A percentile compares a stretch with the other conserved stretches of the same genome.
phyloP scores from a whole-genome alignment of 2,329 filamentous ascomycete genomes.

The Blastomyces gilchristii region DNA sequence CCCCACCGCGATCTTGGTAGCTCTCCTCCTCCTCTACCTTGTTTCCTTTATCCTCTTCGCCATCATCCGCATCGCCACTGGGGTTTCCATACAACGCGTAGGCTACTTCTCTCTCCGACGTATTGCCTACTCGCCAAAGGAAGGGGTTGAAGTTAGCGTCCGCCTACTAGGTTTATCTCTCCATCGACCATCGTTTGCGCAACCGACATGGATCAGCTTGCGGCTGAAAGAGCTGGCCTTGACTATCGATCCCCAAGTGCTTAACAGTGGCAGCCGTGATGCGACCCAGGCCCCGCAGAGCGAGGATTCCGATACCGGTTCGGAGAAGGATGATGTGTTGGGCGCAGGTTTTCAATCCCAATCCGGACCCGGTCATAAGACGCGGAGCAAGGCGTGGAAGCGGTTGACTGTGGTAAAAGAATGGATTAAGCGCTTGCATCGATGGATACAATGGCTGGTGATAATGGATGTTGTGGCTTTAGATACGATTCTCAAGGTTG shows the following conservation, averaged over 20 bases:
- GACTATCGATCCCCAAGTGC: conserved; percentile 63
- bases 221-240: conserved; percentile 77
- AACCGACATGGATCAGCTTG: conserved; percentile 92
- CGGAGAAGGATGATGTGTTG: conserved; percentile 8
- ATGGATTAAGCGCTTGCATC: conserved; percentile 72
- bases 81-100: conserved; percentile 88
- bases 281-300: conserved; percentile 17
- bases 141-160: conserved; percentile 83
- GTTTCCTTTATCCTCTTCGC: conserved; percentile 90
- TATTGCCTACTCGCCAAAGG: conserved; percentile 77
- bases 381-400: conserved; percentile 67
- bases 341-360: conserved; percentile 9
- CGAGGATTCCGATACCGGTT: conserved; percentile 14
- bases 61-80: conserved; percentile 81
- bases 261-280: conserved; percentile 16
- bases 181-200: conserved; percentile 89
- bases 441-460: conserved; percentile 77
- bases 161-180: conserved; percentile 77
- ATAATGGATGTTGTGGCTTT: conserved; percentile 81
- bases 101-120: conserved; percentile 86
- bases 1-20: conserved; percentile 75
- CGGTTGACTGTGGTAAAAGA: conserved; percentile 71
- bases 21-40: conserved; percentile 77
- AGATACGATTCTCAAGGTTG: conserved; percentile 64
- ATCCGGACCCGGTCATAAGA: conserved; percentile 2